Conservation (phyloP, 352 stramenopile species). For the Phytophthora sp. region DNA sequence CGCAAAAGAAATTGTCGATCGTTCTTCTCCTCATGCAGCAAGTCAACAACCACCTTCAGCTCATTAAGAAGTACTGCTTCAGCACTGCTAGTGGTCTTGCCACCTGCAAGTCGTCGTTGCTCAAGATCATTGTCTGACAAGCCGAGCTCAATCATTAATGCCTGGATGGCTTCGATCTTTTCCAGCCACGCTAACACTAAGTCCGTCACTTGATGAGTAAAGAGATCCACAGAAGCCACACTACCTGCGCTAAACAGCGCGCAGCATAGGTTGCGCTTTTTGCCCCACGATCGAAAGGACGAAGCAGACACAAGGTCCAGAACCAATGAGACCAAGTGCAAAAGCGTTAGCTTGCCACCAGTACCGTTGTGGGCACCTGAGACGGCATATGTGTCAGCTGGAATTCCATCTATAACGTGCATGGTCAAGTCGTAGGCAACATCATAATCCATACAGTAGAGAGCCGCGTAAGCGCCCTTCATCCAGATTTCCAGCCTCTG, state of each 20-base stretch:
- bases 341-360: slow-evolving; percentile 34
- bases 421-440: slow-evolving; percentile 56
- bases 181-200: slow-evolving; percentile 54
- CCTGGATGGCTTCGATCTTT: slow-evolving; percentile 60
- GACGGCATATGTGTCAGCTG: slow-evolving; percentile 3
- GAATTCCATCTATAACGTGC: slow-evolving; percentile 39
- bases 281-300: slow-evolving; percentile 64
- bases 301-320: slow-evolving; percentile 69
- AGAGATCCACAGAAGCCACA: slow-evolving; percentile 37
- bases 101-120: slow-evolving; percentile 41
- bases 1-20: slow-evolving; percentile 60
- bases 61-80: slow-evolving; percentile 65
- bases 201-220: slow-evolving; percentile 55
- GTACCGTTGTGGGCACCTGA: background rate
- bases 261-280: slow-evolving; percentile 57
- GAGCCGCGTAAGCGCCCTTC: slow-evolving; percentile 68
- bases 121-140: slow-evolving; percentile 70
- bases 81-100: slow-evolving; percentile 27
- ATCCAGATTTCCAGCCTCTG: slow-evolving; percentile 55
- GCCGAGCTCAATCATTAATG: slow-evolving; percentile 62
- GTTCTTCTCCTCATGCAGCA: slow-evolving; percentile 63
- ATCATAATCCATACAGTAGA: slow-evolving; percentile 76
- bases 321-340: slow-evolving; percentile 66
- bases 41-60: slow-evolving; percentile 68
- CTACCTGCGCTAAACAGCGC: slow-evolving; percentile 39